A percentile compares a stretch with the other conserved stretches of the same genome.
Conservation (phyloP, 306 rosid genomes). For the Glycine latifolia region DNA sequence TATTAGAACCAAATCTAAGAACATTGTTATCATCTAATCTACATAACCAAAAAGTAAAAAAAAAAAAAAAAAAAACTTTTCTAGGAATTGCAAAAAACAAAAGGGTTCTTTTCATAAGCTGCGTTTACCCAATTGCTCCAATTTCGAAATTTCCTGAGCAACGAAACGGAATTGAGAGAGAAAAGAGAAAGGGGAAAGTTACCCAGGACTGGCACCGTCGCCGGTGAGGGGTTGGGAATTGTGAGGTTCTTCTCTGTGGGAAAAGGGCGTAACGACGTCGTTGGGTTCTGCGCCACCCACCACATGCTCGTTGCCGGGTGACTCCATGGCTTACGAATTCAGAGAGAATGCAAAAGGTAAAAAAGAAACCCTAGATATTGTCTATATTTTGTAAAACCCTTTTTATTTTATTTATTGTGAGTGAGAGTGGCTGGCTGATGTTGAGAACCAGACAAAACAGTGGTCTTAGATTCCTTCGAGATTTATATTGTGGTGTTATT, state of each 20-base stretch:
- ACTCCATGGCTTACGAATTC: conserved; percentile 67
- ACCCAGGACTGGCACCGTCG: conserved; percentile 99
- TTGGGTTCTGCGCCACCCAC: conserved; percentile 62
- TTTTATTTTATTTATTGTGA: background rate
- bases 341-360: background rate
- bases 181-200: conserved; percentile 18
- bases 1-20: conserved; percentile 49
- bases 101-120: background rate
- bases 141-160: conserved; percentile 29
- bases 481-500: too few relatives aligned
- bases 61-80: background rate
- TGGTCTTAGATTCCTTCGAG: background rate
- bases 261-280: conserved; percentile 56
- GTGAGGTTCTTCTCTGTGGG: conserved; percentile 74
- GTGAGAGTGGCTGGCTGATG: background rate
- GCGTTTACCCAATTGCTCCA: background rate
- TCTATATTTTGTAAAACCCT: conserved; percentile 40
- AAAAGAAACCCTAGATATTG: conserved; percentile 50
- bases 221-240: conserved; percentile 80
- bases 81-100: background rate
- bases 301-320: conserved; percentile 54
- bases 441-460: background rate
- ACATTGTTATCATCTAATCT: conserved; percentile 44
- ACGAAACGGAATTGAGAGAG: conserved; percentile 14
- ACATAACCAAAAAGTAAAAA: background rate